Evolutionary conservation across 2,329 filamentous ascomycete species (phyloP), one percentile per base, ranked within the genome.

Genomic region (Ceratocystis variospora): DNA sequence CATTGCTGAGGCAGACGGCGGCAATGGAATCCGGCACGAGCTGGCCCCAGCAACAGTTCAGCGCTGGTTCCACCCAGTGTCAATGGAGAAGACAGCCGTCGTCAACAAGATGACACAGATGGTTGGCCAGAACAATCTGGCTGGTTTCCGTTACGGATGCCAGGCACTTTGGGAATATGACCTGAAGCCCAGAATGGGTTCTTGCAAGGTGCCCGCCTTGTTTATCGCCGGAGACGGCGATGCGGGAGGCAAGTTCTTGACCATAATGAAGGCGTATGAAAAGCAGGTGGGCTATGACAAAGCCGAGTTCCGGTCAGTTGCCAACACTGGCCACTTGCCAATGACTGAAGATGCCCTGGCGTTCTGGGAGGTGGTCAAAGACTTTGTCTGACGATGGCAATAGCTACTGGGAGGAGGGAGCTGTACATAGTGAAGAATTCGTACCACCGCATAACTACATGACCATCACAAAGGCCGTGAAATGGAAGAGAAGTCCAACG

Each of bases 181-280:
- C 71, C 74, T 91, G 71, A 80, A 80, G 70, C 77, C 78, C 0
- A 74, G 78, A 68, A 81, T 90, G 78, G 76, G 75, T 17, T 72
- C 63, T 0, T 84, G 82, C 70, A 73, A 73, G 15, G 83, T 86
- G 0, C 83, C 83, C 0, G 87, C 84, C 0, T 73, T 89, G 64
- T 83, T 95, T 64, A 81, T 91, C 0, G 90, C 87, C 0, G 90
- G 90, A 1, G 84, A 85, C 15, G 81, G 80, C 0, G 90, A 95
- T 72, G 90, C 85, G 0, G 82, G 81, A 70, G 82, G 82, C 1
- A 87, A 87, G 0, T 72, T 96, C 64, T 88, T 89, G 0, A 85
- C 86, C 77, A 87, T 87, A 3, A 95, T 96, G 89, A 84, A 87
- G 65, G 84, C 84, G 15, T 90, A 92, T 80, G 83, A 80, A 65